Conservation (phyloP, 805 yeast species). For the Jamesozyma lodderae region DNA sequence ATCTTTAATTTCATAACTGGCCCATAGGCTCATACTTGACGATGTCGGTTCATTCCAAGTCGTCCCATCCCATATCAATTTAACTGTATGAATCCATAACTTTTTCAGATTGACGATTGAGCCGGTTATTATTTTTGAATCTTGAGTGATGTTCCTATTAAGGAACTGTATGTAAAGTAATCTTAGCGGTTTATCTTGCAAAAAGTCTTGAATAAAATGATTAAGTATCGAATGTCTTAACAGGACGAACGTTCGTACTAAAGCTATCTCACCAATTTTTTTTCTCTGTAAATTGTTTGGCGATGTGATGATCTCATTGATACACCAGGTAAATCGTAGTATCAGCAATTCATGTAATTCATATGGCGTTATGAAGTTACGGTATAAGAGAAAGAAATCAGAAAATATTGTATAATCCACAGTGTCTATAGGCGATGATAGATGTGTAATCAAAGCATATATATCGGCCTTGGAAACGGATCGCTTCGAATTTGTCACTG, state of each 20-base stretch:
- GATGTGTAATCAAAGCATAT: conserved; percentile 40
- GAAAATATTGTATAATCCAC: conserved; percentile 71
- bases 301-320: conserved; percentile 23
- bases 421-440: conserved; percentile 58
- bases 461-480: conserved; percentile 22
- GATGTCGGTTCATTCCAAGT: conserved; percentile 12
- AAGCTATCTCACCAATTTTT: conserved; percentile 51
- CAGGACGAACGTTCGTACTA: conserved; percentile 77
- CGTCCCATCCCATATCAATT: conserved; percentile 24
- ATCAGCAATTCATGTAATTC: conserved; percentile 53
- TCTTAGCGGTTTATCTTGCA: conserved; percentile 43
- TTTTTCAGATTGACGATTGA: conserved; percentile 40
- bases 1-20: conserved; percentile 16
- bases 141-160: conserved; percentile 25
- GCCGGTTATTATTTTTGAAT: conserved; percentile 26
- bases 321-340: conserved; percentile 64
- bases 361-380: conserved; percentile 55
- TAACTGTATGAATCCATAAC: conserved; percentile 36
- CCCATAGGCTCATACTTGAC: conserved; percentile 17
- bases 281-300: conserved; percentile 1
- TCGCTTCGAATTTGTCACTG: conserved; percentile 6
- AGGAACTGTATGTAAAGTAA: conserved; percentile 34
- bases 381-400: conserved; percentile 79
- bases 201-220: conserved; percentile 80
- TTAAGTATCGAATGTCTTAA: conserved; percentile 85